Conservation (phyloP, 148 eudicot species). For the Arbutus unedo region DNA sequence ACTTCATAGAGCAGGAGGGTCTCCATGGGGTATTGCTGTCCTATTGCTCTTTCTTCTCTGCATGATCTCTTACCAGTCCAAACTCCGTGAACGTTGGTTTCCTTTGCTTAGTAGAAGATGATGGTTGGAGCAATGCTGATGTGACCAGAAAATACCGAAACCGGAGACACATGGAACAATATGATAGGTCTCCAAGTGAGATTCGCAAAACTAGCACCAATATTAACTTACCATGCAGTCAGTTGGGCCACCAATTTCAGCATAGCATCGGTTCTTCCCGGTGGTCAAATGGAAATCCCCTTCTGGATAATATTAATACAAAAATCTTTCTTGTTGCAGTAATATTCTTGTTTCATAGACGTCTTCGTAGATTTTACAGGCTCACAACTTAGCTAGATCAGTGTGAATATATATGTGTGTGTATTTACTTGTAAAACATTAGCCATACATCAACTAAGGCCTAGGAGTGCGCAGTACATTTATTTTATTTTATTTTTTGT, state of each 20-base stretch:
- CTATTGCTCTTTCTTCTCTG: constrained; percentile 55
- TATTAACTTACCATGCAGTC: background rate
- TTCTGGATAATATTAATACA: background rate
- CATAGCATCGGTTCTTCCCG: background rate
- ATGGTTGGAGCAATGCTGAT: background rate
- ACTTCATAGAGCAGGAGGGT: constrained; percentile 61
- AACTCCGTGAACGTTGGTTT: constrained; percentile 65
- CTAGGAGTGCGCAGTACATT: too few species aligned
- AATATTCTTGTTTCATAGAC: background rate
- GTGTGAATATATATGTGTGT: background rate
- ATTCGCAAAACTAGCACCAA: background rate
- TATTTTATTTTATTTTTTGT: too few species aligned
- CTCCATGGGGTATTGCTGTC: constrained; percentile 65
- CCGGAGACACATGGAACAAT: background rate
- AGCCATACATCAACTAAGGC: too few species aligned
- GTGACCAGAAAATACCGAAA: background rate
- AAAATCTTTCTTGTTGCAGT: background rate
- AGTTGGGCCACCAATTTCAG: background rate
- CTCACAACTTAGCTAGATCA: background rate
- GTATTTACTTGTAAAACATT: background rate
- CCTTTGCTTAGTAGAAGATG: constrained; percentile 42
- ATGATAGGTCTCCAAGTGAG: background rate
- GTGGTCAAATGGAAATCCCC: background rate
- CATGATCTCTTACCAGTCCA: constrained; percentile 65
- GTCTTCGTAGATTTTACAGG: background rate